A percentile compares a stretch with the other conserved stretches of the same genome.
phyloP scores from a whole-genome alignment of 345 rosid genomes.

The Hibiscus tridactylites region DNA sequence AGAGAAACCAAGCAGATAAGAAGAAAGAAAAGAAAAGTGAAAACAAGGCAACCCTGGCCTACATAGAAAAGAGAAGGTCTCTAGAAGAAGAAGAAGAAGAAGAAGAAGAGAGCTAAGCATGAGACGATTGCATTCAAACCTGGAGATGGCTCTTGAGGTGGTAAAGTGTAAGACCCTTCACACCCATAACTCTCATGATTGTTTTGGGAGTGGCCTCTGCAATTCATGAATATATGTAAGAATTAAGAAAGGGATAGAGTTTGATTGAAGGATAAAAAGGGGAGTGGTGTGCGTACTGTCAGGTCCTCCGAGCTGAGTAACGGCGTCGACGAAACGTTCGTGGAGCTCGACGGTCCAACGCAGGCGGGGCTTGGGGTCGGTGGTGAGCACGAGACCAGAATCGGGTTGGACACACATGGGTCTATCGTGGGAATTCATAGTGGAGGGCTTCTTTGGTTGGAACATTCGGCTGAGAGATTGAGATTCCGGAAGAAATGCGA shows the following conservation, averaged over 20 bases:
- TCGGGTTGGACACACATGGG: constrained; percentile 94
- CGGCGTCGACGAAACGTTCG: constrained; percentile 98
- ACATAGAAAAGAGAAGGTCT: constrained; percentile 3
- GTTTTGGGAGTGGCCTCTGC: constrained; percentile 99
- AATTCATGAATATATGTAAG: neutral
- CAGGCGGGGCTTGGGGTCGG: constrained; percentile 99
- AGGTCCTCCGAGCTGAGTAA: constrained; percentile 96
- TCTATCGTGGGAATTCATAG: constrained; percentile 74
- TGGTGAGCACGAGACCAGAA: constrained; percentile 98
- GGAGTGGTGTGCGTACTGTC: constrained; percentile 44
- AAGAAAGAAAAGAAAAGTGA: constrained; percentile 3
- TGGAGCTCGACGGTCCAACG: constrained; percentile 99
- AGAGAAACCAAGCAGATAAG: too few relatives aligned
- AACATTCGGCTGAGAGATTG: constrained; percentile 69
- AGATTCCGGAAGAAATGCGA: constrained; percentile 70
- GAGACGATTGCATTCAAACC: constrained; percentile 44
- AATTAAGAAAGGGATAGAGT: neutral
- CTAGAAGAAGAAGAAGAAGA: constrained; percentile 10
- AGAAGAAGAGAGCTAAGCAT: neutral
- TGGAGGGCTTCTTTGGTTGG: constrained; percentile 87
- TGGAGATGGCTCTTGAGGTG: constrained; percentile 99
- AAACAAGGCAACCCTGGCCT: constrained; percentile 10
- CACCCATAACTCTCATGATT: constrained; percentile 99
- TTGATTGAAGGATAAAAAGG: neutral
- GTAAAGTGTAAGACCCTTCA: constrained; percentile 99